Conservation (phyloP, 176 grass and related monocot species). For the Cymbopogon citratus region DNA sequence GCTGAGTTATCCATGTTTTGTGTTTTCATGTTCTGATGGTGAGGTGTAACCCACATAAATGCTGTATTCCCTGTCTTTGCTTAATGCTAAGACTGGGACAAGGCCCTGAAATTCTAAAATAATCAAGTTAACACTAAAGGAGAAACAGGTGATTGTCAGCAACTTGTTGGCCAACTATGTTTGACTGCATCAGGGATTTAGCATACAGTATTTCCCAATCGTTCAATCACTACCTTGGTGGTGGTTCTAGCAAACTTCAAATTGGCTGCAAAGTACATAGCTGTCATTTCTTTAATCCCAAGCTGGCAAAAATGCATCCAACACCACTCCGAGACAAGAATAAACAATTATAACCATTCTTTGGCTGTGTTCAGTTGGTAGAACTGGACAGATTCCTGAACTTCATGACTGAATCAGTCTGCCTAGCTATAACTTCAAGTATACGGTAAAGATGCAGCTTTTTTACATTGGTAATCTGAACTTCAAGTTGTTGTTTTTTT, state of each 20-base stretch:
- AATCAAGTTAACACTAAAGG: neutral
- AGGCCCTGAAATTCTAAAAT: neutral
- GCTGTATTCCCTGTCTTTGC: too few species aligned
- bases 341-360: neutral
- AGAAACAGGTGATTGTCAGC: neutral
- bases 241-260: constrained; percentile 17
- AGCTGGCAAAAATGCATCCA: neutral
- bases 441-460: neutral
- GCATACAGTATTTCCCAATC: neutral
- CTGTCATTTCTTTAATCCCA: neutral
- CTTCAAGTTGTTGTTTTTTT: neutral
- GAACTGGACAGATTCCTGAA: too few species aligned
- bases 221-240: neutral
- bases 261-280: neutral
- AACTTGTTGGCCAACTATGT: neutral
- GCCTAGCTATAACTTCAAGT: too few species aligned
- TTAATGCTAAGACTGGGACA: too few species aligned
- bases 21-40: too few species aligned
- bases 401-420: too few species aligned
- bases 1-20: too few species aligned
- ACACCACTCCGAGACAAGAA: neutral
- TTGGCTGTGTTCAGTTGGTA: too few species aligned
- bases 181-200: neutral
- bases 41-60: too few species aligned
- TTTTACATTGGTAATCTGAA: neutral